phyloP scores from a whole-genome alignment of 345 rosid species.

The Limnanthes douglasii region DNA sequence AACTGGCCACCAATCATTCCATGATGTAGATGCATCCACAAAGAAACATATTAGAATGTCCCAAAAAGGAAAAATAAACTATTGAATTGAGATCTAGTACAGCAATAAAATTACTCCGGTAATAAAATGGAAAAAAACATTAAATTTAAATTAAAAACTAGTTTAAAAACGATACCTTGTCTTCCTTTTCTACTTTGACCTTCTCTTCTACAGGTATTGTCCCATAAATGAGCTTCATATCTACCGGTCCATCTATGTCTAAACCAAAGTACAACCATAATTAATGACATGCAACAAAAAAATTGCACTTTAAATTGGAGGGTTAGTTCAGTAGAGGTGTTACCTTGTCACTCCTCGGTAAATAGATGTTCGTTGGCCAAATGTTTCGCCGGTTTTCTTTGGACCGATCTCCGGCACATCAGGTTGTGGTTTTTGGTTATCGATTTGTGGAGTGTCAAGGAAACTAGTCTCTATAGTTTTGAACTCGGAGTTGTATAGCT shows the following conservation, averaged over 20 bases:
- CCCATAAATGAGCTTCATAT: constrained; percentile 17
- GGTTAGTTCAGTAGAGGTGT: no score
- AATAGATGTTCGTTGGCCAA: constrained; percentile 78
- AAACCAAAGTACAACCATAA: no score
- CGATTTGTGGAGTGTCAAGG: no score
- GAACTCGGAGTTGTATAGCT: constrained; percentile 56
- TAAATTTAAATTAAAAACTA: constrained; percentile 3
- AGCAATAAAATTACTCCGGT: constrained; percentile 3
- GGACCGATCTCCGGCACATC: constrained; percentile 59
- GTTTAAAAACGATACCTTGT: constrained; percentile 18
- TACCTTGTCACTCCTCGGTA: constrained; percentile 77
- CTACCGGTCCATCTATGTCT: constrained; percentile 28
- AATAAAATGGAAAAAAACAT: constrained; percentile 2
- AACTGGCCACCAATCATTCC: constrained; percentile 22
- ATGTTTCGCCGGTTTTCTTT: constrained; percentile 67
- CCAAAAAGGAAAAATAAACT: constrained; percentile 14
- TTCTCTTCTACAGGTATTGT: constrained; percentile 25
- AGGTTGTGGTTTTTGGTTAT: no score
- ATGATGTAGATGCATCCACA: constrained; percentile 24
- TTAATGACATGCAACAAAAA: no score
- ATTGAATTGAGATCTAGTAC: constrained; percentile 16
- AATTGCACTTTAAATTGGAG: no score
- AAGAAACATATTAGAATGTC: constrained; percentile 10
- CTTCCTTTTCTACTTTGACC: constrained; percentile 33
- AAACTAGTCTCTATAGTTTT: constrained; percentile 69